phyloP scores from a whole-genome alignment of 202 grass and related monocot species.

The Brachypodium distachyon region DNA sequence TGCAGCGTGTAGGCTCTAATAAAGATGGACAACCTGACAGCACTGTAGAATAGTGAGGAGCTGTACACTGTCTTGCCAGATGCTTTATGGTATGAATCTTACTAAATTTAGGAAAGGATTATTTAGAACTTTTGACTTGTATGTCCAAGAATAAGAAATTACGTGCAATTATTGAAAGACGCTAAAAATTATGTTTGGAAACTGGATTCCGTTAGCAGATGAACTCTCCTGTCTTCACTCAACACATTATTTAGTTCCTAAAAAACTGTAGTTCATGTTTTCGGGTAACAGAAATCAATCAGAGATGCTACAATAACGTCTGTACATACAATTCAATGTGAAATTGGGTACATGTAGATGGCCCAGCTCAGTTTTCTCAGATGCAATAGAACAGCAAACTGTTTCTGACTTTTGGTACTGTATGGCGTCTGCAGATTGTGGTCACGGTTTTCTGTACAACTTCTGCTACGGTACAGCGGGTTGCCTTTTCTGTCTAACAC shows the following conservation, averaged over 20 bases:
- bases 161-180: background rate
- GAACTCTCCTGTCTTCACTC: background rate
- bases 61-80: background rate
- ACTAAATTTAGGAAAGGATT: background rate
- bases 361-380: background rate
- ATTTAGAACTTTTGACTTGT: background rate
- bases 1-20: constrained; percentile 27
- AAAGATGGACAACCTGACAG: constrained; percentile 19
- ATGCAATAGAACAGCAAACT: background rate
- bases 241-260: background rate
- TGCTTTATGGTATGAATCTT: constrained; percentile 8
- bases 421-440: constrained; percentile 16
- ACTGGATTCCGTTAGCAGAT: background rate
- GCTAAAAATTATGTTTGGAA: background rate
- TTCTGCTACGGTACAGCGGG: background rate
- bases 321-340: constrained; percentile 12
- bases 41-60: constrained; percentile 15
- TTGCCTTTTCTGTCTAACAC: background rate
- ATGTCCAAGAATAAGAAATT: background rate
- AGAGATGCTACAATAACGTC: background rate
- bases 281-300: constrained; percentile 10
- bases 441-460: background rate
- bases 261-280: background rate
- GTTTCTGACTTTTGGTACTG: constrained; percentile 26
- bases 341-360: background rate